phyloP scores from a whole-genome alignment of 2,329 filamentous ascomycete genomes.

The Aspergillus pseudoviridinutans region DNA sequence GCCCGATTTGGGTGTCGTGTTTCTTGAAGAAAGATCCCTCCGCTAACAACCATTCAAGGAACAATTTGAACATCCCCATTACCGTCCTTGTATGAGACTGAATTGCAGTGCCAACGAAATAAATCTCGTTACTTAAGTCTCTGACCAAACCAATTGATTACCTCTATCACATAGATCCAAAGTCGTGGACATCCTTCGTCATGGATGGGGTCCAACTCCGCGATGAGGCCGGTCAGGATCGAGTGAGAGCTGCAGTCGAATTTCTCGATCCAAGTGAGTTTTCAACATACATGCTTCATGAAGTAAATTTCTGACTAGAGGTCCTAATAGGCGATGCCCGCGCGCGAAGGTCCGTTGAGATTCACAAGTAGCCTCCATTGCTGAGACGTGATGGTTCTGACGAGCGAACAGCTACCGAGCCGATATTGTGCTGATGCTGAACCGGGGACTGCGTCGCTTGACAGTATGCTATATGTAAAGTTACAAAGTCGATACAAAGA shows the following conservation, averaged over 20 bases:
- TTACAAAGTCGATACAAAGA: neutral
- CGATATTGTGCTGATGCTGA: slow-evolving; percentile 76
- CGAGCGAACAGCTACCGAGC: slow-evolving; percentile 71
- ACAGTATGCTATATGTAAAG: slow-evolving; percentile 40
- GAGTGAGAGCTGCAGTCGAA: slow-evolving; percentile 81
- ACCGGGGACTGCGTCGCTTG: slow-evolving; percentile 56
- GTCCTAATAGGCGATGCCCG: slow-evolving; percentile 50
- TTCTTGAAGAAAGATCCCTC: slow-evolving; percentile 18
- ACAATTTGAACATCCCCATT: neutral
- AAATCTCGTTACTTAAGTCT: neutral
- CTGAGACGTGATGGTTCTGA: slow-evolving; percentile 10
- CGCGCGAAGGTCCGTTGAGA: slow-evolving; percentile 47
- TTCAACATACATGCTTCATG: neutral
- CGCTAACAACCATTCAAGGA: slow-evolving; percentile 15
- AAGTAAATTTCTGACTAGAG: slow-evolving; percentile 12
- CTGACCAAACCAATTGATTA: neutral
- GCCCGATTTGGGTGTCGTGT: slow-evolving; percentile 29
- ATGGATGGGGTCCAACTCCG: slow-evolving; percentile 75
- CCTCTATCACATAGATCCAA: slow-evolving; percentile 8
- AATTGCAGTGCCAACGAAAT: neutral
- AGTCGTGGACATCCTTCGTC: slow-evolving; percentile 15
- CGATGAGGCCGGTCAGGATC: slow-evolving; percentile 80
- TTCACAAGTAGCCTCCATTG: neutral
- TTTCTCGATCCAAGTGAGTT: slow-evolving; percentile 86
- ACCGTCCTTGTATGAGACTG: neutral